Base-by-base conservation (phyloP, 2,329 filamentous ascomycete genomes). In the Lachnellula suecica region DNA sequence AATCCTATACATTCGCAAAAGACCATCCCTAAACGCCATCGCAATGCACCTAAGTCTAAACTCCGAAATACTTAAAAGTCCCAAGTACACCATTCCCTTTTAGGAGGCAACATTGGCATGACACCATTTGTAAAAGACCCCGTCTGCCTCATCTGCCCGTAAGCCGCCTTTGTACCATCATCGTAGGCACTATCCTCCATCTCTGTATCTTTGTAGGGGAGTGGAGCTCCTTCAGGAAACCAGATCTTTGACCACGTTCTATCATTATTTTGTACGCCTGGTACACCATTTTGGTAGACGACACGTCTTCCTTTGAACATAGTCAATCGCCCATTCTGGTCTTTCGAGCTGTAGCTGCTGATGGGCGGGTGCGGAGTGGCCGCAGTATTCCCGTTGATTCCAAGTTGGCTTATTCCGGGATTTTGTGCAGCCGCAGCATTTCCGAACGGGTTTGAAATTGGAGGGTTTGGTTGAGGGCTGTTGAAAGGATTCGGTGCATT, bases 51-150 rank as follows among this genome's bases (percentile, higher is more conserved):
- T 4, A 23, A 23, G 22, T 43, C 22, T 27, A 44, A 38, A 27
- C 52, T 24, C 13, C n/a, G 22, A 42, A n/a, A 31, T n/a, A 13
- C n/a, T 73, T 69, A 92, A 63, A 93, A 85, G 65, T 90, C 83
- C 81, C 87, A 93, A 24, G 74, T 70, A 59, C 84, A 85, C 76
- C 85, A 93, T 64, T 93, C 90, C 56, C 83, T 78, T 70, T 85
- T 85, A 0, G 92, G 92, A 19, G 92, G 89, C 42, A 91, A 72
- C 61, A 87, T 78, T 0, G 92, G 92, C 73, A 96, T 87, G 6
- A 84, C 63, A 0, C 85, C 87, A 31, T 83, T 83, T 38, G 80
- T 77, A 68, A 96, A 96, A 27, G 68, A 70, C 0, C 89, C 89
- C 19, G 81, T 81, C 57, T 82, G 75, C 42, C 78, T 74, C 66